A percentile compares a stretch with the other conserved stretches of the same genome.
Evolutionary conservation across 2,329 filamentous ascomycete genomes (phyloP).

Genomic region (Monosporascus sp.): DNA sequence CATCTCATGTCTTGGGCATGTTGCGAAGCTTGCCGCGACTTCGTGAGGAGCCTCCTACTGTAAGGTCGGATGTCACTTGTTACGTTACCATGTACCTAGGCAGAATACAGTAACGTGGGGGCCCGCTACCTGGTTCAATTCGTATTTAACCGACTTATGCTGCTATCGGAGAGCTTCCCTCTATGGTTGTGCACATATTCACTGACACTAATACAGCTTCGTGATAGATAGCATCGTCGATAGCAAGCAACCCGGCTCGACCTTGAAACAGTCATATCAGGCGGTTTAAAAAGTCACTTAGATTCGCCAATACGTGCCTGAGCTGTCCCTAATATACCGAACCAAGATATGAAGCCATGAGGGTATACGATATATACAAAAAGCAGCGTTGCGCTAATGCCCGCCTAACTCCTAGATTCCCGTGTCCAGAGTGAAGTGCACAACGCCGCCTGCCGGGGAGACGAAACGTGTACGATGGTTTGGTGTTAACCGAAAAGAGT

Average conservation of each 20-base stretch:
- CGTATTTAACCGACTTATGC: not conserved
- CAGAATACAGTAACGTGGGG: too few species aligned
- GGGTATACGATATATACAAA: not conserved
- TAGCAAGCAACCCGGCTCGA: too few species aligned
- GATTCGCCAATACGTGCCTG: too few species aligned
- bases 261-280: too few species aligned
- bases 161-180: not conserved
- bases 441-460: not conserved
- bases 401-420: not conserved
- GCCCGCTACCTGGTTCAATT: not conserved
- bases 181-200: too few species aligned
- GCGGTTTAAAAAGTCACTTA: too few species aligned
- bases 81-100: too few species aligned
- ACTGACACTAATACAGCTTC: too few species aligned
- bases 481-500: too few species aligned
- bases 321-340: not conserved
- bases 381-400: not conserved
- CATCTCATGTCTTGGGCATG: slow-evolving; percentile 42
- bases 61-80: too few species aligned
- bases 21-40: slow-evolving; percentile 6
- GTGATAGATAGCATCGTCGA: too few species aligned
- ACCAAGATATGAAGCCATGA: not conserved
- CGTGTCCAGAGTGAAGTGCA: not conserved
- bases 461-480: not conserved
- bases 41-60: not conserved